These are phyloP conservation scores for Acanthochlamys bracteata DNA, from an alignment of 106 monocot genomes.

Conservation along the genomic window DNA sequence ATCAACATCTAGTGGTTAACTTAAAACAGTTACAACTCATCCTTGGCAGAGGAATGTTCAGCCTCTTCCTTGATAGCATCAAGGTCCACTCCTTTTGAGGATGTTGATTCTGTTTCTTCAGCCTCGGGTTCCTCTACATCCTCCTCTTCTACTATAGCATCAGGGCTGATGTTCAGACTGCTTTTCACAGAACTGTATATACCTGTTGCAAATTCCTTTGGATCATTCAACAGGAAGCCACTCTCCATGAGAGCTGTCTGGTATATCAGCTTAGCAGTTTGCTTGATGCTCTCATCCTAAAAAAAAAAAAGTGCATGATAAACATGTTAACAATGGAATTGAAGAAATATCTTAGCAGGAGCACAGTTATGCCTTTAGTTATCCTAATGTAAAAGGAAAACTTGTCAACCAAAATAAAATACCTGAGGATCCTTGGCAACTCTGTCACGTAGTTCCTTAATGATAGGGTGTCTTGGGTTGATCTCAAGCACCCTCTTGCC, in stretches of 20 bases:
- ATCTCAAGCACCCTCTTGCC: slow-evolving; percentile 96
- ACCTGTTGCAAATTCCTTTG: slow-evolving; percentile 76
- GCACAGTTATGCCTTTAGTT: too few relatives aligned
- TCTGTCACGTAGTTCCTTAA: slow-evolving; percentile 84
- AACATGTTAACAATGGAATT: not conserved
- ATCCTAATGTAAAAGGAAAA: not conserved
- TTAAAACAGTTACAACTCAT: slow-evolving; percentile 49
- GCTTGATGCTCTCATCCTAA: slow-evolving; percentile 71
- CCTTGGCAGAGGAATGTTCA: slow-evolving; percentile 26
- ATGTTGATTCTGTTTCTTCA: slow-evolving; percentile 32
- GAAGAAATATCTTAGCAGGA: not conserved
- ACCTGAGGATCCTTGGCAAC: slow-evolving; percentile 78
- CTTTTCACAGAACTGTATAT: slow-evolving; percentile 74
- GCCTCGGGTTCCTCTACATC: slow-evolving; percentile 39
- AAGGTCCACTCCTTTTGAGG: slow-evolving; percentile 1
- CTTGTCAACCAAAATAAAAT: not conserved
- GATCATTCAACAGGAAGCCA: slow-evolving; percentile 71
- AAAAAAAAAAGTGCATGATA: not conserved
- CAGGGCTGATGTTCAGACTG: slow-evolving; percentile 64
- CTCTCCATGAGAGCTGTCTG: slow-evolving; percentile 98
- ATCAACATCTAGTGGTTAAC: not conserved
- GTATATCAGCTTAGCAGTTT: slow-evolving; percentile 81
- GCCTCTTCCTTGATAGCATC: slow-evolving; percentile 17
- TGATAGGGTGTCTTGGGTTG: slow-evolving; percentile 94
- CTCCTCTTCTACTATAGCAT: slow-evolving; percentile 77